Evolutionary conservation across 495 filamentous ascomycete genomes (phyloP).

Genomic region (Glonium stellatum): DNA sequence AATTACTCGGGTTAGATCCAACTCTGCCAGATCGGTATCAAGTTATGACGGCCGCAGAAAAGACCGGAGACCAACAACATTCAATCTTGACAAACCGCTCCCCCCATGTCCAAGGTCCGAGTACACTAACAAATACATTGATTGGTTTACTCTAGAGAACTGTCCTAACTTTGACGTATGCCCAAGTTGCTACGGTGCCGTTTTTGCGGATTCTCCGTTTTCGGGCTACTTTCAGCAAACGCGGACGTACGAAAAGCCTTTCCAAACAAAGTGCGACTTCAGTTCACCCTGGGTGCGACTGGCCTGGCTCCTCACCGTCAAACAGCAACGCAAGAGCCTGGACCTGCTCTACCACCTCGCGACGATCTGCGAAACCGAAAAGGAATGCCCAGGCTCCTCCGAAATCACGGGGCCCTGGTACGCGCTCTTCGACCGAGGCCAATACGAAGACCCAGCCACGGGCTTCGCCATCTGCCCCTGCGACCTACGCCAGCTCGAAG

Average conservation of each 20-base stretch:
- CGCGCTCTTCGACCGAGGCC: conserved; percentile 46
- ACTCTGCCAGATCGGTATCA: conserved; percentile 18
- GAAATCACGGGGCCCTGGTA: conserved; percentile 48
- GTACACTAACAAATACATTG: conserved; percentile 45
- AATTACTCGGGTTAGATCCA: conserved; percentile 10
- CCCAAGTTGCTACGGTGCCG: conserved; percentile 50
- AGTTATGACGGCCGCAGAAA: conserved; percentile 19
- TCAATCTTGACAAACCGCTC: conserved; percentile 29
- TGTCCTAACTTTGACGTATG: conserved; percentile 55
- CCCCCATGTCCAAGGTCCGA: conserved; percentile 50
- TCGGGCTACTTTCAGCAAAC: conserved; percentile 46
- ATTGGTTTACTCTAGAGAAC: conserved; percentile 60
- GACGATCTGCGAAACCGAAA: conserved; percentile 37
- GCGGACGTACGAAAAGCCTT: conserved; percentile 36
- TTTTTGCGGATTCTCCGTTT: conserved; percentile 50
- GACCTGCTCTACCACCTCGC: conserved; percentile 50
- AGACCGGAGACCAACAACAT: conserved; percentile 3
- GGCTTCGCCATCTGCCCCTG: conserved; percentile 46
- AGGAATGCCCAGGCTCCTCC: conserved; percentile 48
- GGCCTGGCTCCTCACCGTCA: conserved; percentile 57
- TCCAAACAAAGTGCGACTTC: conserved; percentile 51
- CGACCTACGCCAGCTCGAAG: conserved; percentile 33
- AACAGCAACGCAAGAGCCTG: conserved; percentile 47
- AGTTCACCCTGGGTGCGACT: conserved; percentile 59
- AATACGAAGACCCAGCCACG: conserved; percentile 40